A percentile compares a stretch with the other conserved stretches of the same genome.
phyloP scores from a whole-genome alignment of 2,329 filamentous ascomycete genomes.

The Fusarium goolgardi region DNA sequence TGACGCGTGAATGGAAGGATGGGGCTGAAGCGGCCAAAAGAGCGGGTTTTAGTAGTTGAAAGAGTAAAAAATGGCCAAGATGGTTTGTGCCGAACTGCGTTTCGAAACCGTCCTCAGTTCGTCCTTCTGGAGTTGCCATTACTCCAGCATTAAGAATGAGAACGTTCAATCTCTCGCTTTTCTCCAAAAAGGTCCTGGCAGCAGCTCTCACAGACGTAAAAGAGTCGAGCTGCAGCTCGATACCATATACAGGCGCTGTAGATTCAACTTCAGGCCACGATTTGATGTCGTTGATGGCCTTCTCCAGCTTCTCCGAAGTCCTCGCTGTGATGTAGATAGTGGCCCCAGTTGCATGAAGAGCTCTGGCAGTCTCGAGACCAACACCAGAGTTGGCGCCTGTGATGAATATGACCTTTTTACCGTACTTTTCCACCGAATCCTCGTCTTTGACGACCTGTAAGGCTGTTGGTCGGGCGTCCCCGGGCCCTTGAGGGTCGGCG shows the following conservation, averaged over 20 bases:
- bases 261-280: background rate
- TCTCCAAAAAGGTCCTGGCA: background rate
- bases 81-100: slow-evolving; percentile 47
- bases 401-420: background rate
- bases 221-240: slow-evolving; percentile 12
- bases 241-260: background rate
- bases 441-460: slow-evolving; percentile 23
- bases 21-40: slow-evolving; percentile 55
- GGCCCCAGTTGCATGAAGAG: slow-evolving; percentile 10
- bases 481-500: slow-evolving; percentile 11
- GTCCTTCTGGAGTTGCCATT: slow-evolving; percentile 26
- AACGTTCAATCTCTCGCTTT: background rate
- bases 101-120: slow-evolving; percentile 37
- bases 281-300: slow-evolving; percentile 8
- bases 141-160: slow-evolving; percentile 22
- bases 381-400: slow-evolving; percentile 28
- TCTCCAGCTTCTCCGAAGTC: background rate
- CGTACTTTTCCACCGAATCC: background rate
- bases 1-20: slow-evolving; percentile 58
- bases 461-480: slow-evolving; percentile 33
- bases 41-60: slow-evolving; percentile 55
- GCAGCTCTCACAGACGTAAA: slow-evolving; percentile 8
- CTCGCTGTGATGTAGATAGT: slow-evolving; percentile 19
- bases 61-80: slow-evolving; percentile 46
- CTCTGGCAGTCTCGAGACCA: slow-evolving; percentile 13